Percentiles rank a stretch among this genome's conserved stretches.
phyloP scores from a whole-genome alignment of 345 rosid genomes.

The Noccaea bulbosa region DNA sequence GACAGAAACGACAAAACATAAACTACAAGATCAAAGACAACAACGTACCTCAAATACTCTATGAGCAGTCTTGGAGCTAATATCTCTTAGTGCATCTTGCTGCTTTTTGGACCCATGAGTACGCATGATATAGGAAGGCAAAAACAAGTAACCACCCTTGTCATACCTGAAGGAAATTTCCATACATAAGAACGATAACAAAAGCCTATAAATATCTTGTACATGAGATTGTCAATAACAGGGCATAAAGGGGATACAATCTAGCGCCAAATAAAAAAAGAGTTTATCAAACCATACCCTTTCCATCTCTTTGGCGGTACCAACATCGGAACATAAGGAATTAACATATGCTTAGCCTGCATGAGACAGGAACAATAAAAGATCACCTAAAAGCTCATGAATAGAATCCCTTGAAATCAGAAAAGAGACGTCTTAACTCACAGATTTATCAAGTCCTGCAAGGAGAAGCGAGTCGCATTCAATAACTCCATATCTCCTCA shows the following conservation, averaged over 20 bases:
- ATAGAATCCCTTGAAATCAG: slow-evolving; percentile 1
- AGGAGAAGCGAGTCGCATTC: slow-evolving; percentile 85
- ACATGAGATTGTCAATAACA: slow-evolving; percentile 6
- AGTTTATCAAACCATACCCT: too few relatives aligned
- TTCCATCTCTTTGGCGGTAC: slow-evolving; percentile 97
- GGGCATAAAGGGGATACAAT: not conserved
- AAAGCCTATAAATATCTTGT: not conserved
- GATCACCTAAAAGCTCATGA: slow-evolving; percentile 33
- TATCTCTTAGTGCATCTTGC: slow-evolving; percentile 65
- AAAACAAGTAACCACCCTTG: slow-evolving; percentile 89
- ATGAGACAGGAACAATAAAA: slow-evolving; percentile 26
- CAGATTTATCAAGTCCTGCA: slow-evolving; percentile 76
- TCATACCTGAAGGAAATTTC: slow-evolving; percentile 61
- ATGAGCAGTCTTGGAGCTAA: slow-evolving; percentile 55
- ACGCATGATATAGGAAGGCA: slow-evolving; percentile 95
- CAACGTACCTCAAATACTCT: slow-evolving; percentile 78
- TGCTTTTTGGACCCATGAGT: slow-evolving; percentile 92
- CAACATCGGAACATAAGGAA: slow-evolving; percentile 96
- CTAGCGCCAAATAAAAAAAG: too few relatives aligned
- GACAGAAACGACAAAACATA: slow-evolving; percentile 4
- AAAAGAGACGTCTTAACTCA: slow-evolving; percentile 52
- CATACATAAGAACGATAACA: slow-evolving; percentile 1
- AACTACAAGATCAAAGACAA: not conserved
- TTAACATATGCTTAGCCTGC: slow-evolving; percentile 92
- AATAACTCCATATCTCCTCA: slow-evolving; percentile 78